Evolutionary conservation across 257 asterid species (phyloP).

Genomic region (Parsonsia alboflavescens): DNA sequence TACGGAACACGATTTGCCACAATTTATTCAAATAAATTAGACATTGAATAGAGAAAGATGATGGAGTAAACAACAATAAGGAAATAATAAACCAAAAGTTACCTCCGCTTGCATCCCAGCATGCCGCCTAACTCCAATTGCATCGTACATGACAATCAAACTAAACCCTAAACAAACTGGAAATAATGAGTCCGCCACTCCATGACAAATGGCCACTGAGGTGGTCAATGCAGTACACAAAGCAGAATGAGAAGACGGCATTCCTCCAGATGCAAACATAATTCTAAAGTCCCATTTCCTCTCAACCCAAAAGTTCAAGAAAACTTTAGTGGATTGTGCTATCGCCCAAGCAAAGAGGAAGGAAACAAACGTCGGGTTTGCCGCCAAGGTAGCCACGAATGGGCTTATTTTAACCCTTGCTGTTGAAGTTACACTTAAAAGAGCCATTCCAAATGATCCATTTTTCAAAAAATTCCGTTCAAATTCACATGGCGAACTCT

Average conservation of each 20-base stretch:
- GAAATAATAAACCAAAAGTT: slow-evolving; percentile 3
- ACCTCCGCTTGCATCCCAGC: slow-evolving; percentile 97
- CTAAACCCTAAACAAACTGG: slow-evolving; percentile 85
- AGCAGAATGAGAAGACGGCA: slow-evolving; percentile 94
- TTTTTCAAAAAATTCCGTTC: slow-evolving; percentile 30
- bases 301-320: slow-evolving; percentile 76
- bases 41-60: neutral
- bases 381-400: slow-evolving; percentile 61
- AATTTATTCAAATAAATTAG: neutral
- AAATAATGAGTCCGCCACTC: slow-evolving; percentile 81
- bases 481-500: slow-evolving; percentile 20
- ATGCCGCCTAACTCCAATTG: slow-evolving; percentile 81
- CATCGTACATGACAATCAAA: slow-evolving; percentile 92
- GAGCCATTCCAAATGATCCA: slow-evolving; percentile 61
- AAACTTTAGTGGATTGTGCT: slow-evolving; percentile 72
- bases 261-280: slow-evolving; percentile 78
- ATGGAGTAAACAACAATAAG: neutral
- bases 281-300: slow-evolving; percentile 75
- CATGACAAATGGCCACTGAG: slow-evolving; percentile 83
- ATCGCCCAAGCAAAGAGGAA: slow-evolving; percentile 61
- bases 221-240: slow-evolving; percentile 83
- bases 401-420: slow-evolving; percentile 87
- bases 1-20: neutral
- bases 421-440: slow-evolving; percentile 68
- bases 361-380: slow-evolving; percentile 80